Evolutionary conservation across 495 filamentous ascomycete species (phyloP), one percentile per base, ranked within the genome.

Genomic region (Podospora pseudoanserina): DNA sequence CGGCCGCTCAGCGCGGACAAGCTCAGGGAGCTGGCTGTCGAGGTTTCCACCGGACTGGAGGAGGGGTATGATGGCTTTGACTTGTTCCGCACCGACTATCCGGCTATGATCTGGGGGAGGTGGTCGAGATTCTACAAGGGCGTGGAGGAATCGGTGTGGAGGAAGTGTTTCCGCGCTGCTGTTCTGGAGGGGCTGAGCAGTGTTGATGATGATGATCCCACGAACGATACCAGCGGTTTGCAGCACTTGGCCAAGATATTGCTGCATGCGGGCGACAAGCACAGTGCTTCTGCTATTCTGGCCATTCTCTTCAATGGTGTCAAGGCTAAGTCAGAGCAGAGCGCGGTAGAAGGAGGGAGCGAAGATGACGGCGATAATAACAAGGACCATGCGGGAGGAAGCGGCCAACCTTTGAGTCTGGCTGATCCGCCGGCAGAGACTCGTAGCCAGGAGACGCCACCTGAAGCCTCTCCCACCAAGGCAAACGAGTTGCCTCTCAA

Each of bases 21-120:
- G 19, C 64, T 70, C 5, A 70, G 64, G 34, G 34, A 64, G 58
- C 59, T 70, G 44, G 64, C 68, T 16, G 64, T 64, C 44, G 39
- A 34, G 13, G 68, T 60, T 7, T 64, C 59, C 26, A 70, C 68
- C 7, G 59, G 64, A 27, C 64, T 70, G 27, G 23, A 39, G 9
- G 68, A 70, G 5, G 64, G 63, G 27, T 66, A 58, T 27, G 68
- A 70, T 13, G 68, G 68, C 16, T 49, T 70, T 59, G 68, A 66
- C 49, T 44, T 70, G 3, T 66, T 66, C 60, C 57, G 64, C 0
- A 16, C 34, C 49, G 64, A 70, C n/a, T 70, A 70, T 20, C 64
- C 64, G 44, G 64, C 64, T 2, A 66, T 70, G 68, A 20, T 70
- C 11, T 70, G 68, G 68, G 68, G 68, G 18, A 64, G 68, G 2